Evolutionary conservation across 2,329 filamentous ascomycete species (phyloP).

Genomic region (Apiospora koreana): DNA sequence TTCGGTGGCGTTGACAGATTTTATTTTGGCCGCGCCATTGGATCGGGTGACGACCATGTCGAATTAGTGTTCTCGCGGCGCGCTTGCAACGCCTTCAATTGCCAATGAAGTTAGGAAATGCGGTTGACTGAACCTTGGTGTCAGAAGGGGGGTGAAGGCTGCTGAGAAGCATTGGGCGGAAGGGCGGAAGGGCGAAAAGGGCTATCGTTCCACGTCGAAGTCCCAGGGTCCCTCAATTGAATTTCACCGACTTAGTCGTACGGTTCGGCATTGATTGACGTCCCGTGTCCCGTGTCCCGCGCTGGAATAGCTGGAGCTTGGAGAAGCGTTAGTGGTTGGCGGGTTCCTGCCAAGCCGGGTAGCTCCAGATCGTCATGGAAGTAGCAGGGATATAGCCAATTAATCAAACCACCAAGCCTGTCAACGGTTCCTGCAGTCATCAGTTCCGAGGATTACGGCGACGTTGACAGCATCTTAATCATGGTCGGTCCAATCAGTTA

Average conservation of each 20-base stretch:
- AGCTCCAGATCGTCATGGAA: neutral
- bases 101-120: neutral
- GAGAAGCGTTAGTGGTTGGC: neutral
- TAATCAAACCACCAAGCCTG: too few species aligned
- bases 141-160: neutral
- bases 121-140: neutral
- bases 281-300: neutral
- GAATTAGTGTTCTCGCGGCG: neutral
- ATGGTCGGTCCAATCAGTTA: too few species aligned
- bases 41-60: constrained; percentile 37
- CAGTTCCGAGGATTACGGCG: neutral
- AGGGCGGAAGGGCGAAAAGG: too few species aligned
- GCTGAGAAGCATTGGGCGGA: neutral
- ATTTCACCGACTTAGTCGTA: neutral
- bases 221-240: neutral
- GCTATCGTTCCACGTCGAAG: neutral
- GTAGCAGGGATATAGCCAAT: neutral
- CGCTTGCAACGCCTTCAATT: constrained; percentile 9
- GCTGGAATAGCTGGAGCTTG: neutral
- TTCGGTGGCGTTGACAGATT: constrained; percentile 13
- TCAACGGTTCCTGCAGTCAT: too few species aligned
- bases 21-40: constrained; percentile 22
- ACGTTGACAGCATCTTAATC: too few species aligned
- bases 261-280: neutral
- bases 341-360: neutral